Evolutionary conservation across 768 basidiomycete genomes (phyloP), one percentile per base, ranked within the genome.

Genomic region (Suillus variegatus): DNA sequence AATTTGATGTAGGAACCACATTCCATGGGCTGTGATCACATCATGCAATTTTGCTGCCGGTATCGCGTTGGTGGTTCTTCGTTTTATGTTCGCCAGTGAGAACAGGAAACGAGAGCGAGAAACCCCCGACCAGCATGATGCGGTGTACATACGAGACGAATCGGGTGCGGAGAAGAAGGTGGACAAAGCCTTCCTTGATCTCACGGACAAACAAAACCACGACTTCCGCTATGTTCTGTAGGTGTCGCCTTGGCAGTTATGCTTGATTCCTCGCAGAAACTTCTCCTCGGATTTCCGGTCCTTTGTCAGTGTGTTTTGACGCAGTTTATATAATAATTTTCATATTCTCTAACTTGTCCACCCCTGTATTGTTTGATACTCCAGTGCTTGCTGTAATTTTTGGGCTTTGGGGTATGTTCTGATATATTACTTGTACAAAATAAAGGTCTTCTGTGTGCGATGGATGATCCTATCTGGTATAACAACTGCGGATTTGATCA

Each of bases 1-100:
- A 64, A 20, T 9, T 54, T 40, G 40, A 57, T 28, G 6, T 62
- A 89, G 88, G 58, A 91, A 93, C 76, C 87, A 84, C 66, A 73
- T 92, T 62, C 92, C 92, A 1, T 94, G 92, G 92, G 81, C 81
- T 28, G 83, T 94, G 72, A 89, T 93, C 70, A 76, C 88, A 36
- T 82, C 81, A n/a, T 87, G 86, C 72, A 88, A 83, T 72, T 79
- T 81, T 63, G 81, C 78, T 22, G 87, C 88, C 38, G 85, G 83
- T 4, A 57, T 90, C 16, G 67, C 86, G 36, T 76, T 91, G 28
- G 75, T 91, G 60, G 68, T 79, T 54, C 82, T 91, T 62, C 88
- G 90, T 51, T 81, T 77, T 70, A 76, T 86, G 71, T 85, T 92
- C 60, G 79, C 80, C 28, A 66, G 73, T 38, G 88, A 93, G 77